Conservation (phyloP, 495 filamentous ascomycete species). For the Viridothelium virens region DNA sequence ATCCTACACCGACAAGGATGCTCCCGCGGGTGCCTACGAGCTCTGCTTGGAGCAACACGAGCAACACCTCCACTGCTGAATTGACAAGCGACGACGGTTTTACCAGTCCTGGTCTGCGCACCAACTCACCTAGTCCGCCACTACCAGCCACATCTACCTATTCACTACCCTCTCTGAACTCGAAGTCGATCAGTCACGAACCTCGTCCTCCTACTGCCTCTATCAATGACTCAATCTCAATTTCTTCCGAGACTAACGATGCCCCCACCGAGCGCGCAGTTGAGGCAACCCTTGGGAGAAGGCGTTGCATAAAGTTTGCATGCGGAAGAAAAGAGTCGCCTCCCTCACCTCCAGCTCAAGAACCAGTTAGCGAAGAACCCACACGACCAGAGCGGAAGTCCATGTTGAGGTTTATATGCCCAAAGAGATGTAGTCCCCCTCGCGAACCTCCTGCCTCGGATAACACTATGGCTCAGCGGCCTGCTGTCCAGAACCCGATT, state of each 20-base stretch:
- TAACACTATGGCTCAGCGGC: slow-evolving; percentile 17
- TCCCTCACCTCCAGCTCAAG: slow-evolving; percentile 15
- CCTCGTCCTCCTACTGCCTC: slow-evolving; percentile 22
- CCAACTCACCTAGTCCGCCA: slow-evolving; percentile 82
- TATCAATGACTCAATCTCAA: slow-evolving; percentile 29
- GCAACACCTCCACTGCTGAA: slow-evolving; percentile 72
- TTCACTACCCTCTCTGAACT: slow-evolving; percentile 25
- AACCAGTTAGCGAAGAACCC: slow-evolving; percentile 27
- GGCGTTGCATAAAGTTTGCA: slow-evolving; percentile 88
- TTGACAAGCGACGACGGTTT: slow-evolving; percentile 85
- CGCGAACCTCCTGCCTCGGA: slow-evolving; percentile 25
- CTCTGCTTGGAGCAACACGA: slow-evolving; percentile 70
- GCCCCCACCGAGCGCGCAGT: slow-evolving; percentile 26
- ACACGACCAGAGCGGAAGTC: slow-evolving; percentile 42
- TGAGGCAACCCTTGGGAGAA: slow-evolving; percentile 52
- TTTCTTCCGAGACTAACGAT: slow-evolving; percentile 19
- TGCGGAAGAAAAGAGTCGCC: slow-evolving; percentile 51
- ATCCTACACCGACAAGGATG: slow-evolving; percentile 14
- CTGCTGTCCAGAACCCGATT: neutral
- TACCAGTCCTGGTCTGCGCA: slow-evolving; percentile 75
- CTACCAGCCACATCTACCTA: slow-evolving; percentile 39
- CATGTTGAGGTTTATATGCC: slow-evolving; percentile 55
- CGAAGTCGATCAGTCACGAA: slow-evolving; percentile 29
- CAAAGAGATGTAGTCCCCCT: slow-evolving; percentile 31
- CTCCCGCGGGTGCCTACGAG: slow-evolving; percentile 40